Percentiles rank a stretch among this genome's conserved stretches.
Conservation (phyloP, 1,139 yeast genomes). For the Nakaseomyces sp. region DNA sequence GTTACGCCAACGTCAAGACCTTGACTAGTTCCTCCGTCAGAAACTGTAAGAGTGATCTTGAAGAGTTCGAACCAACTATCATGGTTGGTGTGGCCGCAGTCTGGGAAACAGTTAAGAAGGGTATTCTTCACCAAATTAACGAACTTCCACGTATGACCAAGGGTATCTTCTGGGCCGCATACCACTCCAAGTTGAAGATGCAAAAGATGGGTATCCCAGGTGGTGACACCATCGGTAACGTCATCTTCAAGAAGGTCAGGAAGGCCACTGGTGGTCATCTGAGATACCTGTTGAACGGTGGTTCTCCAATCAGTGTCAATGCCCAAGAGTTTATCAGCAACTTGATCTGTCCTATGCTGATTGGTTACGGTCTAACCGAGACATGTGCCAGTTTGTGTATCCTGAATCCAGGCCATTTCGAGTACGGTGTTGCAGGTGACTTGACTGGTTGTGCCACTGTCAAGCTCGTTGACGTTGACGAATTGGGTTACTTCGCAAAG, state of each 20-base stretch:
- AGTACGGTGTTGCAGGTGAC: constrained; percentile 72
- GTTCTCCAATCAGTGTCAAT: constrained; percentile 78
- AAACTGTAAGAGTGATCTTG: constrained; percentile 83
- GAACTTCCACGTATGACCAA: constrained; percentile 60
- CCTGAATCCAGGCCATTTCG: constrained; percentile 55
- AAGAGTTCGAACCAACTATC: constrained; percentile 78
- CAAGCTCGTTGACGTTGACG: constrained; percentile 84
- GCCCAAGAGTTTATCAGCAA: constrained; percentile 77
- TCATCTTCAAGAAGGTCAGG: constrained; percentile 79
- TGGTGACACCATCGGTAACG: constrained; percentile 49
- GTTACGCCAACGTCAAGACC: constrained; percentile 91
- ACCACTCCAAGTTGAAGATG: constrained; percentile 57
- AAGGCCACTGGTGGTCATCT: constrained; percentile 93
- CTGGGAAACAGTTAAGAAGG: constrained; percentile 94
- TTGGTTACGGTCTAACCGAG: constrained; percentile 97
- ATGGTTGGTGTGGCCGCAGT: constrained; percentile 99
- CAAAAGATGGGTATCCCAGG: constrained; percentile 65
- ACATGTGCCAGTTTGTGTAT: constrained; percentile 88
- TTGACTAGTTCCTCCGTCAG: constrained; percentile 73
- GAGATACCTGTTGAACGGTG: constrained; percentile 75
- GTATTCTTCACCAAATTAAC: constrained; percentile 67
- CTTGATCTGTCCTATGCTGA: constrained; percentile 75
- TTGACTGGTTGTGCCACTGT: constrained; percentile 80
- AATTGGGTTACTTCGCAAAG: constrained; percentile 86
- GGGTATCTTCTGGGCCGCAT: constrained; percentile 85